Conservation (phyloP, 768 basidiomycete species). For the Trametes villosa region DNA sequence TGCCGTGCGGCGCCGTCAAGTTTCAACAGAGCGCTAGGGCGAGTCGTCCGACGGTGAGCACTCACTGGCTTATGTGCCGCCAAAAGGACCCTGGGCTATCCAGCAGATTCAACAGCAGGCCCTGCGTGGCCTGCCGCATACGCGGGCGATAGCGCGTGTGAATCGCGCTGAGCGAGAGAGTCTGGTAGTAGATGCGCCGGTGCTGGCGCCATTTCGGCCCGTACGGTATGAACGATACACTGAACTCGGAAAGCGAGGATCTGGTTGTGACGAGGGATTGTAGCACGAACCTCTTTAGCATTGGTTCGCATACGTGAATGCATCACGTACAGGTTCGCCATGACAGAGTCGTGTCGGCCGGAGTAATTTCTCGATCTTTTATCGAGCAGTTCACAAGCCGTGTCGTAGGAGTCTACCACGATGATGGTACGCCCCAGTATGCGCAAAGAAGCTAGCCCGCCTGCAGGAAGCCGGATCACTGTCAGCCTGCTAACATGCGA, state of each 20-base stretch:
- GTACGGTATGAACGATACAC: neutral
- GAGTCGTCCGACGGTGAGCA: neutral
- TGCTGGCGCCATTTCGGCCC: neutral
- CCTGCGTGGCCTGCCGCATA: neutral
- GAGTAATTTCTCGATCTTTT: neutral
- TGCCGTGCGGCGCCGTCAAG: neutral
- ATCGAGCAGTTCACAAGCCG: neutral
- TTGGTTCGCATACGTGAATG: too few species aligned
- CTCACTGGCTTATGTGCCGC: neutral
- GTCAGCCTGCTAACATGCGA: neutral
- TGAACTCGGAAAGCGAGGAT: neutral
- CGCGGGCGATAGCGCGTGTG: neutral
- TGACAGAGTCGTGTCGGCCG: neutral
- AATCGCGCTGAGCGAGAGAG: neutral
- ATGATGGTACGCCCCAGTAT: neutral
- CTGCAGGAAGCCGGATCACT: neutral
- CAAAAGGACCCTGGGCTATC: neutral
- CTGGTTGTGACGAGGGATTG: neutral
- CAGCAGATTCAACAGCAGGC: neutral
- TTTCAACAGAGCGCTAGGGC: too few species aligned
- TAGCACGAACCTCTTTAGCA: too few species aligned
- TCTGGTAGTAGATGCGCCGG: neutral
- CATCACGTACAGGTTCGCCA: neutral
- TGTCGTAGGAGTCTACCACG: neutral
- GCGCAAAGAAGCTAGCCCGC: neutral